phyloP scores from a whole-genome alignment of 2,329 filamentous ascomycete genomes.

The Clonostachys byssicola region DNA sequence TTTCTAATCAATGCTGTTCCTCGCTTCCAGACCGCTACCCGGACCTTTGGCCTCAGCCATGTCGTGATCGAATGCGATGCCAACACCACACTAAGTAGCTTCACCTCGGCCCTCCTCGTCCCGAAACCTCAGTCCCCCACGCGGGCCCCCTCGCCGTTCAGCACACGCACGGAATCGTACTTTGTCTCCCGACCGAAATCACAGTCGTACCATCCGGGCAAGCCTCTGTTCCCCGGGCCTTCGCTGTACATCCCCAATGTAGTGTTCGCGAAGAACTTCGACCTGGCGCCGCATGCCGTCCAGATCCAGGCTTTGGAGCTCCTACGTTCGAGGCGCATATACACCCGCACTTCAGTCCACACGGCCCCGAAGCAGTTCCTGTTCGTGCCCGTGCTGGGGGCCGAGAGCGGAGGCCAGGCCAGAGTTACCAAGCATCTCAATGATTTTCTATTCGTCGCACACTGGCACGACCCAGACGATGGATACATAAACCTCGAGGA shows the following conservation, averaged over 20 bases:
- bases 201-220: constrained; percentile 4
- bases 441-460: constrained; percentile 83
- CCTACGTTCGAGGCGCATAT: constrained; percentile 73
- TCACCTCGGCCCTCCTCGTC: constrained; percentile 66
- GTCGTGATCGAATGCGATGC: constrained; percentile 69
- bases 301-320: constrained; percentile 81
- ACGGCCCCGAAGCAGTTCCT: constrained; percentile 74
- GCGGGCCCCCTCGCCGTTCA: constrained; percentile 15
- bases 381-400: constrained; percentile 68
- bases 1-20: no score
- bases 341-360: constrained; percentile 70
- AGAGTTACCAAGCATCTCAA: constrained; percentile 60
- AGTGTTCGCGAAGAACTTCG: constrained; percentile 76
- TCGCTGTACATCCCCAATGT: constrained; percentile 65
- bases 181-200: constrained; percentile 16
- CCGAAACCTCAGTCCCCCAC: constrained; percentile 14
- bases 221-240: constrained; percentile 14
- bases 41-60: constrained; percentile 69
- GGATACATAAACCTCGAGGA: constrained; percentile 70
- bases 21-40: constrained; percentile 51
- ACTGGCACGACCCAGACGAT: constrained; percentile 72
- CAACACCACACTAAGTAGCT: constrained; percentile 75
- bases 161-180: constrained; percentile 19
- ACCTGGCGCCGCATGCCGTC: constrained; percentile 67
- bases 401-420: constrained; percentile 37